Conservation (phyloP, 805 yeast species). For the Teunomyces aglyptinius region DNA sequence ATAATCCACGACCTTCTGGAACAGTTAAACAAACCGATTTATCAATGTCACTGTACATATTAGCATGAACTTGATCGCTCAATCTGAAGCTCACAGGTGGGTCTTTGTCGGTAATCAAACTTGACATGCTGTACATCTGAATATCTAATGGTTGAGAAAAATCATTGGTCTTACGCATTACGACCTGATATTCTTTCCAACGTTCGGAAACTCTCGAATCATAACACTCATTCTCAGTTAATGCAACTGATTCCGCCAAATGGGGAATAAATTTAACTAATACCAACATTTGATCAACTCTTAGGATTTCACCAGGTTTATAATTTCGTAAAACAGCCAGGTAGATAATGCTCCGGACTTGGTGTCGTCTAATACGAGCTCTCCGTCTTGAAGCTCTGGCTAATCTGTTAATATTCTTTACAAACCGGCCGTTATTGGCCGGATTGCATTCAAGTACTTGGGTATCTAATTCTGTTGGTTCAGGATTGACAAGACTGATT, state of each 20-base stretch:
- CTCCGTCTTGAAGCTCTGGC: slow-evolving; percentile 24
- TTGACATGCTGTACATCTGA: slow-evolving; percentile 54
- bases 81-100: slow-evolving; percentile 23
- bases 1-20: slow-evolving; percentile 19
- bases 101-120: slow-evolving; percentile 8
- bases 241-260: slow-evolving; percentile 14
- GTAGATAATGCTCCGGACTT: slow-evolving; percentile 18
- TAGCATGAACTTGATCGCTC: slow-evolving; percentile 29
- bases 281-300: slow-evolving; percentile 68
- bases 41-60: slow-evolving; percentile 65
- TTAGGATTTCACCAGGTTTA: slow-evolving; percentile 60
- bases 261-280: slow-evolving; percentile 44
- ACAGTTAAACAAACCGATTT: slow-evolving; percentile 59
- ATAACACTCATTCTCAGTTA: slow-evolving; percentile 50
- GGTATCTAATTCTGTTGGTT: slow-evolving; percentile 18
- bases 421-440: slow-evolving; percentile 16
- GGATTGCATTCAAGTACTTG: slow-evolving; percentile 7
- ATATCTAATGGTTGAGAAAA: slow-evolving; percentile 51
- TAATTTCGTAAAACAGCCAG: slow-evolving; percentile 28
- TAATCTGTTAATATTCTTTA: slow-evolving; percentile 20
- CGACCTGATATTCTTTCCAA: slow-evolving; percentile 79
- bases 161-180: slow-evolving; percentile 62
- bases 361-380: slow-evolving; percentile 16
- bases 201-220: slow-evolving; percentile 61
- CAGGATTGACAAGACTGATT: slow-evolving; percentile 19